Evolutionary conservation across 208 protist species (phyloP).

Genomic region (Acanthamoeba rhysodes): DNA sequence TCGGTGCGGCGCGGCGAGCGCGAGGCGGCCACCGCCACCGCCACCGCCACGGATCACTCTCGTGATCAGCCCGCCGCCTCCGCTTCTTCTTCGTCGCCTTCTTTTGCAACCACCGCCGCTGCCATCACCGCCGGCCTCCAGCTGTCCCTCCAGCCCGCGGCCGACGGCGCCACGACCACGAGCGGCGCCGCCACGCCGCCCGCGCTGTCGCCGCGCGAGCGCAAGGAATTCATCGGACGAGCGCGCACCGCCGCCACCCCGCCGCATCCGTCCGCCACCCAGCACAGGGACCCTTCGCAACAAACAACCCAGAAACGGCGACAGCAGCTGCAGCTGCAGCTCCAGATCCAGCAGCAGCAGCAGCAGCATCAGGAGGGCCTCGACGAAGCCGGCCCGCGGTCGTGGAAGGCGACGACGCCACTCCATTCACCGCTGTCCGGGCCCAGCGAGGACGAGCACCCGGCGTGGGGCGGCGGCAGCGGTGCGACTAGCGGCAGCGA

Average conservation of each 20-base stretch:
- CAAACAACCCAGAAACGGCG: neutral
- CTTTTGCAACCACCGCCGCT: neutral
- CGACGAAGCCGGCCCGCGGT: no score
- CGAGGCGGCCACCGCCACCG: neutral
- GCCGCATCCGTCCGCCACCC: neutral
- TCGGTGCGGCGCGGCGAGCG: neutral
- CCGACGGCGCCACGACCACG: neutral
- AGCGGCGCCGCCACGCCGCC: neutral
- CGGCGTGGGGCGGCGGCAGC: no score
- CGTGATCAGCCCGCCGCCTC: no score
- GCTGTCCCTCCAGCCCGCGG: neutral
- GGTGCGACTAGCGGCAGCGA: neutral
- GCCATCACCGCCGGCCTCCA: neutral
- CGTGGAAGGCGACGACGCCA: no score
- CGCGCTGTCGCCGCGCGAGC: neutral
- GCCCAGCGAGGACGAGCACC: no score
- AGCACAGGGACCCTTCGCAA: neutral
- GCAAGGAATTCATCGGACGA: neutral
- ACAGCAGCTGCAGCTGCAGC: neutral
- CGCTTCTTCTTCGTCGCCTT: no score
- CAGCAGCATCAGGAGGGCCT: no score
- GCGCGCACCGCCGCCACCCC: neutral
- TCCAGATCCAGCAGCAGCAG: neutral
- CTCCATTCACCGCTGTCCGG: no score
- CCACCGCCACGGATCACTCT: neutral